Conservation (phyloP, 148 eudicot genomes). For the Pouteria glomerata region DNA sequence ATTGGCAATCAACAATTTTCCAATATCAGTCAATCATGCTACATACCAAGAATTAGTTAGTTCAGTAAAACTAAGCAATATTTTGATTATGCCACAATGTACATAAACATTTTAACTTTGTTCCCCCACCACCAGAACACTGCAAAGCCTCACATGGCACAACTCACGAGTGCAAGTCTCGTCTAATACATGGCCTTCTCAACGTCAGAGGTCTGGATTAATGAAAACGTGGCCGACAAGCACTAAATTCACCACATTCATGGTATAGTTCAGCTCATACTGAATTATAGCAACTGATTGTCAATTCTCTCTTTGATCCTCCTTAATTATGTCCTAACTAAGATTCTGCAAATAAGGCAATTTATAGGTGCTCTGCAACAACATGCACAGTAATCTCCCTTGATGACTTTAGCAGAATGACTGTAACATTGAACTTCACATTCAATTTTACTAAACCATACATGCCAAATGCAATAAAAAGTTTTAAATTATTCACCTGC, state of each 20-base stretch:
- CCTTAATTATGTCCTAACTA: background rate
- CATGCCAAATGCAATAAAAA: background rate
- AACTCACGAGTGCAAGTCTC: background rate
- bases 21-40: conserved; percentile 7
- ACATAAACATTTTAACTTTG: background rate
- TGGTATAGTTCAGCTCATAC: background rate
- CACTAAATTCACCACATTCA: background rate
- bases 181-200: background rate
- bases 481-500: background rate
- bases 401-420: background rate
- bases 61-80: background rate
- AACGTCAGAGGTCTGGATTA: background rate
- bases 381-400: background rate
- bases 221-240: background rate
- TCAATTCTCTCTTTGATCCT: background rate
- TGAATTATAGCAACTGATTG: background rate
- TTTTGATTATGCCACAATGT: background rate
- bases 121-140: background rate
- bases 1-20: conserved; percentile 12
- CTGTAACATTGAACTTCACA: background rate
- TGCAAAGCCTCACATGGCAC: background rate
- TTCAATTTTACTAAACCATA: background rate
- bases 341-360: background rate
- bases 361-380: background rate
- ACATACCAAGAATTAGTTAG: background rate